Conservation (phyloP, 805 yeast species). For the Saccharomycopsis babjevae region DNA sequence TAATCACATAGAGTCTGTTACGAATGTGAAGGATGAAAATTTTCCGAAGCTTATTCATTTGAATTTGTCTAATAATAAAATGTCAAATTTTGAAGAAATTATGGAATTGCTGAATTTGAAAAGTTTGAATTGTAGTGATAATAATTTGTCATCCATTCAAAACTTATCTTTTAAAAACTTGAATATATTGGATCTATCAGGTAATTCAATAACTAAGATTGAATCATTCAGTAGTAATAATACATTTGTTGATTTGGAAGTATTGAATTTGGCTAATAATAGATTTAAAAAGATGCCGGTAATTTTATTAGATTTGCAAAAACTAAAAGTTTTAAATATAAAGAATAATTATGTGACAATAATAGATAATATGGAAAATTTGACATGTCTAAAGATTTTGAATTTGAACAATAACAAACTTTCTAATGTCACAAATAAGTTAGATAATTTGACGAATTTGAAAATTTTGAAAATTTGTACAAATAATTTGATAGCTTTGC, state of each 20-base stretch:
- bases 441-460: not conserved
- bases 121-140: constrained; percentile 7
- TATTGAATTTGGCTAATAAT: constrained; percentile 4
- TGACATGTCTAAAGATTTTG: not conserved
- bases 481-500: not conserved
- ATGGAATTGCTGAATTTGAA: constrained; percentile 3
- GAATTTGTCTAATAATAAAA: constrained; percentile 5
- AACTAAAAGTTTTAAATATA: constrained; percentile 54
- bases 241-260: not conserved
- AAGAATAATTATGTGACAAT: constrained; percentile 22
- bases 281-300: constrained; percentile 23
- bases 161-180: constrained; percentile 1
- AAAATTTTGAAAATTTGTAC: not conserved
- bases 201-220: constrained; percentile 3
- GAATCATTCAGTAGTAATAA: constrained; percentile 4
- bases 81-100: not conserved
- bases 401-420: constrained; percentile 9
- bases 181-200: constrained; percentile 4
- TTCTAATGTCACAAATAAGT: constrained; percentile 3
- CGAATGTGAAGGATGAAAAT: not conserved
- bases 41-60: constrained; percentile 8
- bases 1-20: constrained; percentile 2
- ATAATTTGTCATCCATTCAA: not conserved
- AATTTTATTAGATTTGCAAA: constrained; percentile 22
- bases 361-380: constrained; percentile 7